Base-by-base conservation (phyloP, 176 grass and related monocot species). In the Triticum aestivum region DNA sequence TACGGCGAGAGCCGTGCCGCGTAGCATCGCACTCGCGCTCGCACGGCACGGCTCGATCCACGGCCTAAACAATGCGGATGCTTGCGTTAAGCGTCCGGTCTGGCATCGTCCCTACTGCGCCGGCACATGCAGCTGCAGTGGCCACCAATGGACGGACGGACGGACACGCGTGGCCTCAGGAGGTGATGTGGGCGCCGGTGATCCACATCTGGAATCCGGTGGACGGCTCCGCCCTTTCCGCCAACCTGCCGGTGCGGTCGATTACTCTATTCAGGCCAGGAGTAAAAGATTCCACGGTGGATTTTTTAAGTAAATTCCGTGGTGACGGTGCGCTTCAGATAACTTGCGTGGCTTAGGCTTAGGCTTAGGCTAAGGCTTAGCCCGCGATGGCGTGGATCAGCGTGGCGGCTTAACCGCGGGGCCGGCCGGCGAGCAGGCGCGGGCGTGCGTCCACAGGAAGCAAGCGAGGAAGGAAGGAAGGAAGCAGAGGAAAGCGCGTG, bases 101-200 rank as follows among this genome's bases (percentile, higher is more conserved):
- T 9, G 39, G 41, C 6, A 20, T 49, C 11, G 38, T 65, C 65
- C 4, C 12, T 0, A 35, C 45, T 13, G 32, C n/a, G 9, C 47
- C 27, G 64, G 71, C 69, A 83, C 88, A 83, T 75, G 79, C 79
- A 23, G 15, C 24, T 32, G 26, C 42, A 6, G 49, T 30, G 38
- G 68, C 58, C 33, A 59, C 45, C 2, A 20, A 12, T 66, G 32
- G 9, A 63, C 37, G 51, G 79, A 84, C 54, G 39, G 6, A 38
- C 37, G 37, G 79, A 73, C 54, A 41, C 52, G 41, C 79, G 61
- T 75, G 70, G 69, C 24, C 24, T 24, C 24, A 24, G 24, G 24
- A 24, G 24, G 24, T 9, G 71, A 49, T 78, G 88, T 83, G 89
- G 89, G 54, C 85, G 80, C 44, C 41, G 89, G 44, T 74, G 68